These are phyloP conservation scores for Aspergillus ibericus DNA, from an alignment of 2,329 filamentous ascomycete genomes.

Conservation along the genomic window DNA sequence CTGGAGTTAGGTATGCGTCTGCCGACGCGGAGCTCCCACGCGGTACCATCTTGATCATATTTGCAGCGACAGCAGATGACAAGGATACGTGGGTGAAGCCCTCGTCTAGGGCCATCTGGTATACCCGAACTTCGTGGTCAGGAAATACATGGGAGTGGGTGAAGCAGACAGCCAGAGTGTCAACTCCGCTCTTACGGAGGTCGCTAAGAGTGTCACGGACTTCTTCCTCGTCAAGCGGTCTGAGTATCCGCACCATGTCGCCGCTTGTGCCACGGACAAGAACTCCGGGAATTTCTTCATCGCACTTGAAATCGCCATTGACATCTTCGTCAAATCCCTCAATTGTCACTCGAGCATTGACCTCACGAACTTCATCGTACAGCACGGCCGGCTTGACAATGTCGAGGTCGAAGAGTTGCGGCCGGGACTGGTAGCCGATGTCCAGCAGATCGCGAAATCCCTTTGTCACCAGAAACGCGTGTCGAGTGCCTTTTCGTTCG, in stretches of 20 bases:
- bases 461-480: conserved; percentile 78
- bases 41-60: conserved; percentile 74
- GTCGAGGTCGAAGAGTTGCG: conserved; percentile 81
- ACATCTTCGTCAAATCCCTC: conserved; percentile 34
- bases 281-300: conserved; percentile 12
- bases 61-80: conserved; percentile 60
- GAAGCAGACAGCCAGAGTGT: conserved; percentile 47
- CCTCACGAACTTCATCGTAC: conserved; percentile 25
- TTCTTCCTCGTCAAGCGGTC: conserved; percentile 56
- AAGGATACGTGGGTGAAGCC: conserved; percentile 71
- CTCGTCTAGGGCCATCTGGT: conserved; percentile 69
- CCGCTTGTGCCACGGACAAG: conserved; percentile 51
- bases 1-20: conserved; percentile 72
- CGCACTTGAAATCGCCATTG: conserved; percentile 16
- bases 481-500: conserved; percentile 80
- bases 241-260: conserved; percentile 67
- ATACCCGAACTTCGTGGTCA: conserved; percentile 75
- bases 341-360: conserved; percentile 49
- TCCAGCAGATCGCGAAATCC: conserved; percentile 80
- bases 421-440: conserved; percentile 86
- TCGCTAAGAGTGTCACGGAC: conserved; percentile 59
- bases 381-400: conserved; percentile 70
- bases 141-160: conserved; percentile 88
- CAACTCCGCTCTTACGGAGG: conserved; percentile 37
- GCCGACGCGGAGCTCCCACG: conserved; percentile 71